Conservation (phyloP, 371 early-diverging fungal genomes). For the Actinomucor elegans region DNA sequence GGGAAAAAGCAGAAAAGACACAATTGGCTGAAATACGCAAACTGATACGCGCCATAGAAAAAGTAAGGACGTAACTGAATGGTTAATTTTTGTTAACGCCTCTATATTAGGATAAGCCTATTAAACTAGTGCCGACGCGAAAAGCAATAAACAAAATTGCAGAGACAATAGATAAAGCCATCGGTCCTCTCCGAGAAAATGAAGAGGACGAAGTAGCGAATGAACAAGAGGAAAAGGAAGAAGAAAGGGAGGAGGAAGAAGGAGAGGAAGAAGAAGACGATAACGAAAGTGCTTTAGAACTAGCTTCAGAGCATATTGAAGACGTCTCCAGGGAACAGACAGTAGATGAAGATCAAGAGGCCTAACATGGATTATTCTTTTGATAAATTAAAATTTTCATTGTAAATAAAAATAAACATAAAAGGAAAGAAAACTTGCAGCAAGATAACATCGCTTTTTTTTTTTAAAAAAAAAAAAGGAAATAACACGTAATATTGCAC, state of each 20-base stretch:
- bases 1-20: constrained; percentile 29
- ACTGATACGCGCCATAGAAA: constrained; percentile 21
- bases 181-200: not conserved
- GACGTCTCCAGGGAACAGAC: no score
- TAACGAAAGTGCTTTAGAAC: not conserved
- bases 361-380: no score
- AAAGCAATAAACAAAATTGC: not conserved
- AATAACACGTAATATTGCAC: no score
- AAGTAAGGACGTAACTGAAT: constrained; percentile 31
- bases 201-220: not conserved
- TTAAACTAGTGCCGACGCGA: constrained; percentile 6
- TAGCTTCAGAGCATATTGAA: no score
- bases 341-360: no score
- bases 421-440: no score
- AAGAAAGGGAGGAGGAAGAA: not conserved
- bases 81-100: not conserved
- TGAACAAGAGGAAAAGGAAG: not conserved
- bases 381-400: no score
- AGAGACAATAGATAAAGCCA: not conserved
- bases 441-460: no score
- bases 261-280: not conserved
- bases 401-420: no score
- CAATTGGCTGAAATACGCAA: constrained; percentile 26
- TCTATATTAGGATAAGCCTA: constrained; percentile 1
- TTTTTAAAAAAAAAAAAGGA: no score